Evolutionary conservation across 768 basidiomycete genomes (phyloP).

Genomic region (Mycena filopes): DNA sequence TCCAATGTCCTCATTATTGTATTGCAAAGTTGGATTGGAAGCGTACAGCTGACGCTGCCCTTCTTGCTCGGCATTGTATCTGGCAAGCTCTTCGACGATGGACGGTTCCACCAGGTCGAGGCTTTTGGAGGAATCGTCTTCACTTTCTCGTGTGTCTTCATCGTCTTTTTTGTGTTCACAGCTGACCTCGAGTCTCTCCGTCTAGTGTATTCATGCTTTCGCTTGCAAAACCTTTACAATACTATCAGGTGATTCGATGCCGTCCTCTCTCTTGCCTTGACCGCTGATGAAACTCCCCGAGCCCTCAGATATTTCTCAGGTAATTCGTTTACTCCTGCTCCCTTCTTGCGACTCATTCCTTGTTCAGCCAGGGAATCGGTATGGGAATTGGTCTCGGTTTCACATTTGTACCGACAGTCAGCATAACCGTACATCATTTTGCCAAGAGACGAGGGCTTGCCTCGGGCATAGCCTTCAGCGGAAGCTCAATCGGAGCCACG

Average conservation of each 20-base stretch:
- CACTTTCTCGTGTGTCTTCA: slow-evolving; percentile 36
- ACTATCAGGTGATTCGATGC: neutral
- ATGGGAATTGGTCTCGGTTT: slow-evolving; percentile 8
- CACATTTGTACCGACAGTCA: neutral
- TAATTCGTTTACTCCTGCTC: too few species aligned
- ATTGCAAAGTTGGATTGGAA: slow-evolving; percentile 38
- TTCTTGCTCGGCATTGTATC: slow-evolving; percentile 34
- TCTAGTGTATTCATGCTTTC: slow-evolving; percentile 1
- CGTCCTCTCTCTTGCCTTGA: too few species aligned
- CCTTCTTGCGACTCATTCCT: too few species aligned
- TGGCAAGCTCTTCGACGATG: slow-evolving; percentile 36
- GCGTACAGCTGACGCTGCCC: slow-evolving; percentile 36
- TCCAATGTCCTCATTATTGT: too few species aligned
- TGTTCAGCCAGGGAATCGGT: neutral
- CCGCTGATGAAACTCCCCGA: too few species aligned
- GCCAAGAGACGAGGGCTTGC: neutral
- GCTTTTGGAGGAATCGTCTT: slow-evolving; percentile 31
- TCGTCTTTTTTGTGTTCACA: too few species aligned
- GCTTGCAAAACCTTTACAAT: neutral
- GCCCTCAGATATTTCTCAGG: slow-evolving; percentile 2
- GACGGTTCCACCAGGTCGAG: slow-evolving; percentile 29
- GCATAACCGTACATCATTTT: slow-evolving; percentile 1
- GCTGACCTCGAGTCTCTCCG: too few species aligned
- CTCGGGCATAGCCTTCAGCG: neutral
- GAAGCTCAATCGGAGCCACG: neutral